These are phyloP conservation scores for Chalaropsis thielavioides DNA, from an alignment of 2,329 filamentous ascomycete genomes.

Conservation along the genomic window DNA sequence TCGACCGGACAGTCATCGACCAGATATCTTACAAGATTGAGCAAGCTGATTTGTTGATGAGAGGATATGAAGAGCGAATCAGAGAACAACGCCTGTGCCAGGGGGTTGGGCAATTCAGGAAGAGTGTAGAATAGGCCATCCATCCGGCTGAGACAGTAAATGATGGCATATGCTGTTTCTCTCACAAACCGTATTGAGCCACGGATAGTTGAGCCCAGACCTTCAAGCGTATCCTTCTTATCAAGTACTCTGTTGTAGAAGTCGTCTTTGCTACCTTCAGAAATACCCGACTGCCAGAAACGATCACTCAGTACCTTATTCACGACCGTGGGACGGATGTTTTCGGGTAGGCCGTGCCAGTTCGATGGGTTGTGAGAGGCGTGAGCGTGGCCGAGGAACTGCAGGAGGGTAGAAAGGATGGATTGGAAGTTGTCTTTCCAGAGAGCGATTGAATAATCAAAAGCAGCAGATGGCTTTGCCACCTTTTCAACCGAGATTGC, in stretches of 20 bases:
- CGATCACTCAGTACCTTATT: conserved; percentile 77
- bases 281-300: conserved; percentile 98
- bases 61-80: conserved; percentile 73
- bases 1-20: conserved; percentile 83
- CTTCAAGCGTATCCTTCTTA: conserved; percentile 80
- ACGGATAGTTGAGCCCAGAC: conserved; percentile 82
- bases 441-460: conserved; percentile 61
- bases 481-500: conserved; percentile 84
- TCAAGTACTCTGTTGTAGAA: conserved; percentile 87
- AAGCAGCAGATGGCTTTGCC: conserved; percentile 56
- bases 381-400: conserved; percentile 79
- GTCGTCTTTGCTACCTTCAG: conserved; percentile 85
- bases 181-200: conserved; percentile 79
- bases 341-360: conserved; percentile 62
- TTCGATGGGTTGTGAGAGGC: conserved; percentile 77
- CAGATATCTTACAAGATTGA: conserved; percentile 75
- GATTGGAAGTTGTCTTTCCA: conserved; percentile 73
- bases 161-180: conserved; percentile 84
- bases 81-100: conserved; percentile 71
- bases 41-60: conserved; percentile 84
- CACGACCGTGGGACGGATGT: conserved; percentile 58
- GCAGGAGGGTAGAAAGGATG: conserved; percentile 73
- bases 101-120: conserved; percentile 61
- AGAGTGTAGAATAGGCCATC: conserved; percentile 87
- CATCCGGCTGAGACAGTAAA: conserved; percentile 83